phyloP scores from a whole-genome alignment of 305 asterid genomes.

The Fraxinus paxiana region DNA sequence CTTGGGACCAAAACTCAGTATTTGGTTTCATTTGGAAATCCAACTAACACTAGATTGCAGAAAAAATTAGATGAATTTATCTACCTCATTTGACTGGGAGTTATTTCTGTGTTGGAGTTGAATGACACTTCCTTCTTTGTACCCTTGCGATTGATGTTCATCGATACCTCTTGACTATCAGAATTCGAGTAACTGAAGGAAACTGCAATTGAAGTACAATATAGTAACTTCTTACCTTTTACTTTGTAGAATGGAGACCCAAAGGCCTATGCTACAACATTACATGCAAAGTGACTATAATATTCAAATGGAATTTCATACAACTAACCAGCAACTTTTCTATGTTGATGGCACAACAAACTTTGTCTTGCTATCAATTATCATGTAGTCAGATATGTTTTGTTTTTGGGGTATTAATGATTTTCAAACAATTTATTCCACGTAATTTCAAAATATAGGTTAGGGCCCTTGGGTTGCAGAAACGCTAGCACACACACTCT shows the following conservation, averaged over 20 bases:
- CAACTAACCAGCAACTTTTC: background rate
- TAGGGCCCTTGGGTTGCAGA: background rate
- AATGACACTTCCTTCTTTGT: constrained; percentile 71
- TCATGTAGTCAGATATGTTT: background rate
- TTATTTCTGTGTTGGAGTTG: constrained; percentile 63
- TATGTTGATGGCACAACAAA: background rate
- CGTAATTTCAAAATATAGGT: background rate
- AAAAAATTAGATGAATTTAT: constrained; percentile 2
- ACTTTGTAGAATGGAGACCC: background rate
- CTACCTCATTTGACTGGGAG: constrained; percentile 89
- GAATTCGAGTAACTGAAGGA: constrained; percentile 77
- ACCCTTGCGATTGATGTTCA: constrained; percentile 80
- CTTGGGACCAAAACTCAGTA: constrained; percentile 17
- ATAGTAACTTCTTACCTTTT: constrained; percentile 8
- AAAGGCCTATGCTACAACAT: background rate
- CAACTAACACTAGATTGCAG: constrained; percentile 12
- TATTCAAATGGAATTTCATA: background rate
- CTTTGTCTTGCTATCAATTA: background rate
- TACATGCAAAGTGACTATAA: background rate
- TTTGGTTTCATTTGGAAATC: constrained; percentile 12
- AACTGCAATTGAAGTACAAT: constrained; percentile 50
- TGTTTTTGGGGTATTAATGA: background rate
- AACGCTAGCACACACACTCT: background rate
- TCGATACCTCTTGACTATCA: constrained; percentile 79
- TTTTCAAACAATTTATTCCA: background rate